Evolutionary conservation across 768 basidiomycete genomes (phyloP).

Genomic region (Agrocybe pediades): DNA sequence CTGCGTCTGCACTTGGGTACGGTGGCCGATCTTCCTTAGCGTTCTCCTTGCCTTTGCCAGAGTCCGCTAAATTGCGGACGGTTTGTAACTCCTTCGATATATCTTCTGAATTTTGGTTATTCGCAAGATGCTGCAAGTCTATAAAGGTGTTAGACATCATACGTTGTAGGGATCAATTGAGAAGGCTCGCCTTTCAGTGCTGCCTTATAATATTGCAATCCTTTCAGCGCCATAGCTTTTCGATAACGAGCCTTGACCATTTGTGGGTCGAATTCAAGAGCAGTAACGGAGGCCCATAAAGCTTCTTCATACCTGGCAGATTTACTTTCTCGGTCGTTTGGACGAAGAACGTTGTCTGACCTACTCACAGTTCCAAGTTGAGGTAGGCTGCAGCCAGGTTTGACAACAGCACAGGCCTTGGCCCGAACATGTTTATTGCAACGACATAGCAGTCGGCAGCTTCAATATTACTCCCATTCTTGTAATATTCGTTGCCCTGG

Average conservation of each 20-base stretch:
- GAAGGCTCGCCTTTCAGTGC: slow-evolving; percentile 27
- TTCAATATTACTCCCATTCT: slow-evolving; percentile 28
- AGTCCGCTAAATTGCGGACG: slow-evolving; percentile 11
- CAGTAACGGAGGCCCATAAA: slow-evolving; percentile 32
- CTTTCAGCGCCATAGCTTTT: slow-evolving; percentile 39
- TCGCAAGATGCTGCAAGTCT: slow-evolving; percentile 8
- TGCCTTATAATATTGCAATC: slow-evolving; percentile 19
- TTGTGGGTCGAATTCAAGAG: slow-evolving; percentile 33
- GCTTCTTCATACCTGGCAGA: slow-evolving; percentile 32
- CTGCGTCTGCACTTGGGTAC: slow-evolving; percentile 27
- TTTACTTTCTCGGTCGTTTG: neutral
- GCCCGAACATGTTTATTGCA: slow-evolving; percentile 29
- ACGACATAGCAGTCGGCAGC: slow-evolving; percentile 28
- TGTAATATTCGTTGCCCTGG: slow-evolving; percentile 36
- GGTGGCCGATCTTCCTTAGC: slow-evolving; percentile 10
- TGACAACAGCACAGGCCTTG: slow-evolving; percentile 33
- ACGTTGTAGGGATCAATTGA: neutral
- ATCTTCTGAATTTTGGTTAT: slow-evolving; percentile 24
- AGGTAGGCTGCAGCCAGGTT: slow-evolving; percentile 37
- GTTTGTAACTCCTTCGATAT: slow-evolving; percentile 18
- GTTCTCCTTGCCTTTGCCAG: slow-evolving; percentile 8
- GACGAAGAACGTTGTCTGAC: neutral
- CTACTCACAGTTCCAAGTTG: slow-evolving; percentile 32
- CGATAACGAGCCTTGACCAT: slow-evolving; percentile 40
- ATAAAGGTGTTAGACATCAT: neutral